A percentile compares a stretch with the other conserved stretches of the same genome.
phyloP scores from a whole-genome alignment of 2,329 filamentous ascomycete genomes.

The Paecilomyces variotii region DNA sequence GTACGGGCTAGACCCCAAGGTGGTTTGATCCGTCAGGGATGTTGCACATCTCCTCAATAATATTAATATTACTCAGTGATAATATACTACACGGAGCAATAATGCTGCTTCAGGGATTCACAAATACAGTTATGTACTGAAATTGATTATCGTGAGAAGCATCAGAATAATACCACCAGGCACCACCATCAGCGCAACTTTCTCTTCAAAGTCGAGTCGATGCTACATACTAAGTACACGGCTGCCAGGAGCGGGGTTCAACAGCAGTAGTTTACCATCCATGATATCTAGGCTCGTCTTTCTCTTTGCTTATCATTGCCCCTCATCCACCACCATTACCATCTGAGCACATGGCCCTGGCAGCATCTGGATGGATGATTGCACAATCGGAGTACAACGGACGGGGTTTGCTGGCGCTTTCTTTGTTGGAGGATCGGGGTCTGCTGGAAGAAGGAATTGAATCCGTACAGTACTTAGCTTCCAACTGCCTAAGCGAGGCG shows the following conservation, averaged over 20 bases:
- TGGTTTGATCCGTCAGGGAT: too few relatives aligned
- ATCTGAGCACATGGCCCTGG: not conserved
- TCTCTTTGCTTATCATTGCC: not conserved
- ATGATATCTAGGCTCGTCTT: not conserved
- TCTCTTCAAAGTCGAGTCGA: not conserved
- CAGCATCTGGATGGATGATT: not conserved
- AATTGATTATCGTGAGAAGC: too few relatives aligned
- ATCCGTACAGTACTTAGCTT: not conserved
- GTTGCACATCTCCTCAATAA: too few relatives aligned
- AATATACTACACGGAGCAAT: too few relatives aligned
- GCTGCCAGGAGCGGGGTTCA: not conserved
- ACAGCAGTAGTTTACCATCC: not conserved
- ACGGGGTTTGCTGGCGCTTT: not conserved
- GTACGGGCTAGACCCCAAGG: not conserved
- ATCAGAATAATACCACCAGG: not conserved
- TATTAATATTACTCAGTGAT: too few relatives aligned
- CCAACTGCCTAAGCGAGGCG: not conserved
- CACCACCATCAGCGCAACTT: not conserved
- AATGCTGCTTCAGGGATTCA: too few relatives aligned
- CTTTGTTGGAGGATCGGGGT: not conserved
- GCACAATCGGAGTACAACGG: not conserved
- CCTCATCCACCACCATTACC: not conserved
- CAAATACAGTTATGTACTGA: too few relatives aligned
- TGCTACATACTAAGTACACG: not conserved
- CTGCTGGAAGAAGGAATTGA: not conserved